phyloP scores from a whole-genome alignment of 2,329 filamentous ascomycete genomes.

The Beauveria varroae region DNA sequence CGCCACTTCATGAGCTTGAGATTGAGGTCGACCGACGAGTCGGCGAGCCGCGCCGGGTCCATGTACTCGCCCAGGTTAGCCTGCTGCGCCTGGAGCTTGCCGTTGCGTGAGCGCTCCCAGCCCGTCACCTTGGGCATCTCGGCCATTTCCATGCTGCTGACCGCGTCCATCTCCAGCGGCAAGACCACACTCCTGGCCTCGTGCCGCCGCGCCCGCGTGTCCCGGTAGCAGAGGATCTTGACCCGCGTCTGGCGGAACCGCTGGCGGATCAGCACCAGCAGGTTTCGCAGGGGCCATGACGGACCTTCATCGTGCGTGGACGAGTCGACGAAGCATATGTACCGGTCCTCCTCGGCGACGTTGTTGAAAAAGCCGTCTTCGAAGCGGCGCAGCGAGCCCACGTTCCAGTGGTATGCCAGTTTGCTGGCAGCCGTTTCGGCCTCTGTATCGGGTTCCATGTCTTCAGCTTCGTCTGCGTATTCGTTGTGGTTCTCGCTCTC shows the following conservation, averaged over 20 bases:
- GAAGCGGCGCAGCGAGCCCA: conserved; percentile 68
- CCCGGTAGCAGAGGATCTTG: conserved; percentile 85
- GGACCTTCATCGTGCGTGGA: conserved; percentile 84
- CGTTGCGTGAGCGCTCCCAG: conserved; percentile 79
- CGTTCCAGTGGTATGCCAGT: conserved; percentile 65
- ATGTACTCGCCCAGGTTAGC: conserved; percentile 88
- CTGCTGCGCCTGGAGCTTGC: conserved; percentile 69
- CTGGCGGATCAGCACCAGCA: conserved; percentile 76
- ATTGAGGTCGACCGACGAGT: conserved; percentile 93
- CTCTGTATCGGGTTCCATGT: conserved; percentile 34
- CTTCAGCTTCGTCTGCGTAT: conserved; percentile 17
- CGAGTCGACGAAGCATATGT: conserved; percentile 82
- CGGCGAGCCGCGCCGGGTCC: conserved; percentile 79
- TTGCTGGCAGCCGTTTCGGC: conserved; percentile 37
- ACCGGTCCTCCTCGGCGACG: conserved; percentile 64
- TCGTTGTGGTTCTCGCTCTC: conserved; percentile 18
- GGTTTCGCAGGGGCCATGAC: conserved; percentile 87
- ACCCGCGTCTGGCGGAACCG: conserved; percentile 70
- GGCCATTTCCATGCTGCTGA: conserved; percentile 34
- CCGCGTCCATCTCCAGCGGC: conserved; percentile 49
- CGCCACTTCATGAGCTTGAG: conserved; percentile 99
- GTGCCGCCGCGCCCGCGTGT: conserved; percentile 69
- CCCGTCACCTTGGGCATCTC: conserved; percentile 85
- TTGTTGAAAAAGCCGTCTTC: conserved; percentile 83
- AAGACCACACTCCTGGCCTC: conserved; percentile 77